Evolutionary conservation across 768 basidiomycete genomes (phyloP), one percentile per base, ranked within the genome.

Genomic region (Mrakia gelida): DNA sequence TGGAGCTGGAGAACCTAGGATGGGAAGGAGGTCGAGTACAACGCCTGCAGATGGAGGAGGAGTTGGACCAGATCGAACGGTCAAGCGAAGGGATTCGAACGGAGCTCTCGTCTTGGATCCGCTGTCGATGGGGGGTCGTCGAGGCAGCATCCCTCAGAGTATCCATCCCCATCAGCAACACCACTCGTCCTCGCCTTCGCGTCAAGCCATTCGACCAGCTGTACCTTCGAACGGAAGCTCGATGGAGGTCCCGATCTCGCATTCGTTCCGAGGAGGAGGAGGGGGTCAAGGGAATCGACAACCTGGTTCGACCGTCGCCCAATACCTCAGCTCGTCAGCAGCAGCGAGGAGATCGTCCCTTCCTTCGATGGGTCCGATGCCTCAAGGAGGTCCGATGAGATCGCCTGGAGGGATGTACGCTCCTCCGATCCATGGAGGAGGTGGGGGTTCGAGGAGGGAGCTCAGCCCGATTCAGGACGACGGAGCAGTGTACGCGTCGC

Each of bases 61-160:
- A 23, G 34, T 62, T 10, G 75, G 75, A n/a, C 75, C 75, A 11
- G 75, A 76, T 8, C 28, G 75, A n/a, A 71, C 67, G 26, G n/a
- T 41, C 54, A 59, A 70, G n/a, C 32, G 75, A 9, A 9, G 75
- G 28, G 75, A 67, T 4, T 76, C 75, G 43, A 76, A 54, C 21
- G 75, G 68, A 38, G 6, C 9, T 56, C 52, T 68, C 61, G 59
- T 26, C 15, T 21, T 11, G 26, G 34, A 45, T 45, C 61, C 52
- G 6, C 72, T 56, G 32, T 52, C 30, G 28, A 21, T 32, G 28
- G 54, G 54, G 61, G 52, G 15, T 4, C 72, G 56, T 34, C 72
- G 72, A 59, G 72, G 72, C 1, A 73, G 72, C 32, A 23, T 73
- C n/a, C 56, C 72, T 38, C 32, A 34, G 34, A 34, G 45, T 9